Evolutionary conservation across 2,329 filamentous ascomycete genomes (phyloP).

Genomic region (Sordariomycetes sp.): DNA sequence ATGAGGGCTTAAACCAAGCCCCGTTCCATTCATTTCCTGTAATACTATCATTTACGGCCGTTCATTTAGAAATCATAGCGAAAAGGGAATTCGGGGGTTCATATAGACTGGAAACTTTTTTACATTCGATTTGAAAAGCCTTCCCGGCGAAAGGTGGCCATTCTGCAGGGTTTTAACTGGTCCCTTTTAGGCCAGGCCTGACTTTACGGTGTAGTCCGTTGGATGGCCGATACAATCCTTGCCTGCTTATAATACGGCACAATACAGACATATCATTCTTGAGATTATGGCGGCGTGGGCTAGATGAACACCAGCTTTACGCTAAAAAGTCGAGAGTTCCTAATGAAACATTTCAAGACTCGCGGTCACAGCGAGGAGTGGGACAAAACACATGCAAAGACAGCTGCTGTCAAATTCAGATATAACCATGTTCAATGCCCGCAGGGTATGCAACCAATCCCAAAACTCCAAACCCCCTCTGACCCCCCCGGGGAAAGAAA

Average conservation of each 20-base stretch:
- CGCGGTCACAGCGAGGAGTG: too few species aligned
- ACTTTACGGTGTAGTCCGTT: not conserved
- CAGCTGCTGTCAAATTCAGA: not conserved
- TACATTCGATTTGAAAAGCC: not conserved
- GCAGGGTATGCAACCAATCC: not conserved
- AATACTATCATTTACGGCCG: not conserved
- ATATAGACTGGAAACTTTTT: constrained; percentile 1
- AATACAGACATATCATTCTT: not conserved
- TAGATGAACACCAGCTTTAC: not conserved
- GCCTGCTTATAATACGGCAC: not conserved
- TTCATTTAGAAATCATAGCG: not conserved
- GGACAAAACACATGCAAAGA: not conserved
- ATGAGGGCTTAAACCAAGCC: not conserved
- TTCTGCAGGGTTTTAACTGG: not conserved
- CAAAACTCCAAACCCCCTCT: not conserved
- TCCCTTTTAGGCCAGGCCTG: not conserved
- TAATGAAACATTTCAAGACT: not conserved
- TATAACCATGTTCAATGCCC: not conserved
- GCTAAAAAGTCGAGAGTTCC: not conserved
- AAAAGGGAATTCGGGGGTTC: not conserved
- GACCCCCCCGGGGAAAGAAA: too few species aligned
- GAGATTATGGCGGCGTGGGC: not conserved
- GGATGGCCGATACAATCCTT: not conserved
- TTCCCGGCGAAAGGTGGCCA: not conserved
- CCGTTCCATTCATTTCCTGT: constrained; percentile 1